phyloP scores from a whole-genome alignment of 108 stramenopile genomes.

The Fistulifera pelliculosa region DNA sequence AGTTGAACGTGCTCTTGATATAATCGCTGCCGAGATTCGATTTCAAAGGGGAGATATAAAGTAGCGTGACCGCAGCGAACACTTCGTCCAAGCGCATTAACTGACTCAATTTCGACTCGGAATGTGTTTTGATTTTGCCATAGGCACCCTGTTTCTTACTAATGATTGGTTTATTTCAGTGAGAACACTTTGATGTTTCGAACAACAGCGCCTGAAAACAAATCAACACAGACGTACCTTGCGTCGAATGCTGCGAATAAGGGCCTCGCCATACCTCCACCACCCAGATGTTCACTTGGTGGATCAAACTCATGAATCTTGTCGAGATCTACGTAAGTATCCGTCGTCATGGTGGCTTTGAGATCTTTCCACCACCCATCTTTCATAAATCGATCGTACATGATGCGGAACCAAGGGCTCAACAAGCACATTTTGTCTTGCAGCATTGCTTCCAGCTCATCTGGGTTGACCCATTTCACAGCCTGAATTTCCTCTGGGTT shows the following conservation, averaged over 20 bases:
- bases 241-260: constrained; percentile 35
- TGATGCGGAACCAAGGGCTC: constrained; percentile 90
- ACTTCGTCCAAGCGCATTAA: constrained; percentile 87
- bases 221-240: constrained; percentile 15
- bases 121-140: constrained; percentile 90
- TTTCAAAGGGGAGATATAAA: constrained; percentile 69
- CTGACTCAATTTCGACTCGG: constrained; percentile 80
- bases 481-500: constrained; percentile 91
- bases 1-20: constrained; percentile 45
- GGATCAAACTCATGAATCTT: constrained; percentile 84
- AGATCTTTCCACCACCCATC: constrained; percentile 81
- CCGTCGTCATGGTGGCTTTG: constrained; percentile 67
- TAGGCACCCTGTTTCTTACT: constrained; percentile 98
- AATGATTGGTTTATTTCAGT: not conserved
- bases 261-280: constrained; percentile 70
- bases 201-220: not conserved
- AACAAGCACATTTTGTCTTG: constrained; percentile 57
- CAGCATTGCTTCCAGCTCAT: constrained; percentile 64
- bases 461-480: constrained; percentile 57
- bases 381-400: constrained; percentile 66
- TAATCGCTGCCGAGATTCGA: constrained; percentile 61
- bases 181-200: not conserved
- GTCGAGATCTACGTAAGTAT: constrained; percentile 52
- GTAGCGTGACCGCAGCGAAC: constrained; percentile 61
- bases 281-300: constrained; percentile 74